Evolutionary conservation across 78 protist species (phyloP).

Genomic region (Acrasis kona): DNA sequence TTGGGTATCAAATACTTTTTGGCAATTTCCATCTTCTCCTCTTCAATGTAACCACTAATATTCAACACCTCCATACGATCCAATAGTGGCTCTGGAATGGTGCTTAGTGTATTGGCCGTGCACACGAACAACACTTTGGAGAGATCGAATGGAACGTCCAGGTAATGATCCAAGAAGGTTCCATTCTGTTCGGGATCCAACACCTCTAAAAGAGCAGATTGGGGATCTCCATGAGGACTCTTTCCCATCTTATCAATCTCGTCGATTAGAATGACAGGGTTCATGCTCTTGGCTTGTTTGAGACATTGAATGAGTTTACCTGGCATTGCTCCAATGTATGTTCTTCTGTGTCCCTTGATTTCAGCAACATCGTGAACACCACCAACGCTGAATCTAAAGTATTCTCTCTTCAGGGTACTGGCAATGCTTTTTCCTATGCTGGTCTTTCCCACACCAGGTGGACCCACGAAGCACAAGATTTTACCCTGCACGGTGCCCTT

Average conservation of each 20-base stretch:
- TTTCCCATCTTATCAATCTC: conserved; percentile 81
- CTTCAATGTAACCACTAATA: conserved; percentile 45
- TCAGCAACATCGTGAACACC: conserved; percentile 87
- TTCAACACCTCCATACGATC: conserved; percentile 88
- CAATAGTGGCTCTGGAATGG: conserved; percentile 78
- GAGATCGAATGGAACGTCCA: conserved; percentile 68
- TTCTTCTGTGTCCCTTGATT: conserved; percentile 89
- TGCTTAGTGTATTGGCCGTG: conserved; percentile 76
- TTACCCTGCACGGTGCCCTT: conserved; percentile 67
- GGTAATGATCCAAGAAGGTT: conserved; percentile 81
- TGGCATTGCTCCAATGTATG: conserved; percentile 92
- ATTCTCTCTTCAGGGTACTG: conserved; percentile 53
- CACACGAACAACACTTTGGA: conserved; percentile 74
- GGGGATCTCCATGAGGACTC: conserved; percentile 76
- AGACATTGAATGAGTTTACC: conserved; percentile 90
- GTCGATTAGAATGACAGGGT: conserved; percentile 93
- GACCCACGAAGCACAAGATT: conserved; percentile 88
- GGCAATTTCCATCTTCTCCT: conserved; percentile 78
- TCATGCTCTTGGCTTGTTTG: conserved; percentile 43
- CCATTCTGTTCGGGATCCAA: conserved; percentile 92
- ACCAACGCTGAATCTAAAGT: conserved; percentile 84
- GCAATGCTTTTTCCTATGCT: conserved; percentile 79
- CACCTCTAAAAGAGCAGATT: conserved; percentile 84
- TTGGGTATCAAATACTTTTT: conserved; percentile 65
- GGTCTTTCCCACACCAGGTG: conserved; percentile 80